A percentile compares a stretch with the other conserved stretches of the same genome.
phyloP scores from a whole-genome alignment of 2,329 filamentous ascomycete genomes.

The Aspergillus sp. region DNA sequence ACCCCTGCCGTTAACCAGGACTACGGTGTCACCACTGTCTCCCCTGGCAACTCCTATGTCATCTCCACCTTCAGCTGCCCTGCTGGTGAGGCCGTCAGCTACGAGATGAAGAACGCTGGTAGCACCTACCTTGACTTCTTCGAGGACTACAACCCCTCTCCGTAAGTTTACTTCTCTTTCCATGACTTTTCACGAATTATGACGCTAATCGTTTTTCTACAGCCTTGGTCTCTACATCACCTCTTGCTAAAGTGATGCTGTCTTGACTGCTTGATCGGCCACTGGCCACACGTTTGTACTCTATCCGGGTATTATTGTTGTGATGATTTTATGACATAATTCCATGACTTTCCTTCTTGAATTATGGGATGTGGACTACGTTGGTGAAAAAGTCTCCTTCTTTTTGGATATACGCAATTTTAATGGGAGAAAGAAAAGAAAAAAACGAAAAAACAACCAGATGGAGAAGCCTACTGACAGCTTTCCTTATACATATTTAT shows the following conservation, averaged over 20 bases:
- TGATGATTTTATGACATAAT: not conserved
- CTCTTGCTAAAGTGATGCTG: slow-evolving; percentile 24
- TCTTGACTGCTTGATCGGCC: too few species aligned
- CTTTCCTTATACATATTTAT: not conserved
- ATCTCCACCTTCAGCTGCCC: slow-evolving; percentile 49
- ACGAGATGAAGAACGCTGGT: slow-evolving; percentile 45
- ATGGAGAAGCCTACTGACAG: not conserved
- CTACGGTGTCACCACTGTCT: slow-evolving; percentile 39
- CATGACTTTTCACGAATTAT: slow-evolving; percentile 5
- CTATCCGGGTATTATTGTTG: not conserved
- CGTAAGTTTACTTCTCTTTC: slow-evolving; percentile 13
- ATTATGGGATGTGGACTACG: not conserved
- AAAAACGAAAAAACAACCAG: not conserved
- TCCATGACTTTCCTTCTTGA: slow-evolving; percentile 2
- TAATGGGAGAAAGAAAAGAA: not conserved
- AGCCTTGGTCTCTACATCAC: slow-evolving; percentile 35
- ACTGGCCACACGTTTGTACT: not conserved
- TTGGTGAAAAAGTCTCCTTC: not conserved
- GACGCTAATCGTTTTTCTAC: slow-evolving; percentile 8
- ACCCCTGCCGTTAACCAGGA: slow-evolving; percentile 40
- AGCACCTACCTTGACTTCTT: slow-evolving; percentile 52
- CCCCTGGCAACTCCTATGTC: slow-evolving; percentile 48
- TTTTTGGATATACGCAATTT: not conserved
- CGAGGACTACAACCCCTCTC: slow-evolving; percentile 53
- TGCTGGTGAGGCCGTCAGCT: slow-evolving; percentile 44